Evolutionary conservation across 73 alveolate species (phyloP).

Genomic region (Paramecium bursaria): DNA sequence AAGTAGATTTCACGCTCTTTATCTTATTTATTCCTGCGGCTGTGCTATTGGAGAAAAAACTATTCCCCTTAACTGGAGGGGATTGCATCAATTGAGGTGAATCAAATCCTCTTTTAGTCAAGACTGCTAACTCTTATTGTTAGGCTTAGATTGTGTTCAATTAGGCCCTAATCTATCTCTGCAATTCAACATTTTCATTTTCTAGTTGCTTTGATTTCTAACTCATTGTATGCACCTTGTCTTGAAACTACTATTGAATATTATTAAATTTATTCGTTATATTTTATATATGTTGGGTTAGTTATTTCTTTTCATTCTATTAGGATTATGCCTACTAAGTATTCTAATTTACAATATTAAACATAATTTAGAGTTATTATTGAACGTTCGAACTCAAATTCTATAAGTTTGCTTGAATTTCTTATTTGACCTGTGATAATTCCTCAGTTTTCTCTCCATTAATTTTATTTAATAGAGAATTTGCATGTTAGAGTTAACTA

Average conservation of each 20-base stretch:
- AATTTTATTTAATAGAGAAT: neutral
- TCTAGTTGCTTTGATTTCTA: neutral
- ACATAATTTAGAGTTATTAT: neutral
- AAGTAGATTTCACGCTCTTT: constrained; percentile 20
- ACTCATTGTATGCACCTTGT: neutral
- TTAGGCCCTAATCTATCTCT: neutral
- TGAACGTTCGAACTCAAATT: neutral
- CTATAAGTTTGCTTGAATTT: neutral
- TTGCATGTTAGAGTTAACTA: constrained; percentile 8
- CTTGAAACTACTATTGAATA: constrained; percentile 1
- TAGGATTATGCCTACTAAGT: neutral
- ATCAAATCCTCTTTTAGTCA: too few relatives aligned
- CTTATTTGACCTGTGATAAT: neutral
- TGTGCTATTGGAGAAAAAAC: constrained; percentile 34
- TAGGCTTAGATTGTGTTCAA: neutral
- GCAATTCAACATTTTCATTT: neutral
- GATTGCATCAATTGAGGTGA: constrained; percentile 24
- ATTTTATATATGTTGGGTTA: neutral
- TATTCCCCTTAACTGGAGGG: constrained; percentile 9
- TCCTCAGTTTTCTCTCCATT: constrained; percentile 42
- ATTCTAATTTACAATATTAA: constrained; percentile 3
- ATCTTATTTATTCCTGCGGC: constrained; percentile 27
- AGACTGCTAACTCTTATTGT: constrained; percentile 13
- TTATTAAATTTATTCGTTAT: neutral
- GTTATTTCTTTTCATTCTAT: neutral